Evolutionary conservation across 768 basidiomycete species (phyloP), one percentile per base, ranked within the genome.

Genomic region (Mycena indigotica): DNA sequence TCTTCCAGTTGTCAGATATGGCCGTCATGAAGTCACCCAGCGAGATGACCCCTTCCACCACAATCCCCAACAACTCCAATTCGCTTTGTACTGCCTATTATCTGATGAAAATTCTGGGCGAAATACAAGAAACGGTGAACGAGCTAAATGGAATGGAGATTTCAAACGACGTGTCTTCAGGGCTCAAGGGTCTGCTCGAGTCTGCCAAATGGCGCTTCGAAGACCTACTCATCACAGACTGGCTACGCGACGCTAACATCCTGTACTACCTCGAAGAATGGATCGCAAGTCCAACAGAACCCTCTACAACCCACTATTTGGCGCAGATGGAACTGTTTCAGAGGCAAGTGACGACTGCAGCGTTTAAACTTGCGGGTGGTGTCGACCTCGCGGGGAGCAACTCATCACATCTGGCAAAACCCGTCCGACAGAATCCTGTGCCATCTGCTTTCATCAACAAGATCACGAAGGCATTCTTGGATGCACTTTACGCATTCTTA

Each of bases 241-340:
- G 97, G 97, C 67, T 91, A 29, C 80, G 88, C 75, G 96, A 99
- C 69, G 86, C 95, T 1, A 84, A 84, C 58, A 70, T 87, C 21
- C 88, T 98, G 66, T 88, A 93, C 71, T 77, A 85, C 54, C 80
- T 98, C 25, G 97, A 99, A 67, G 84, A 83, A n/a, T 98, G 95
- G 94, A 73, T 80, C 2, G 77, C 84, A 0, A 87, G 84, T 58
- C 75, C 84, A 2, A 73, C 76, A 2, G 84, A 87, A 53, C 78
- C 84, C 2, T 84, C 84, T 49, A 83, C 85, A 2, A 94, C 93
- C 0, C 77, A 83, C 52, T 93, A 91, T 64, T 81, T 95, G 35
- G 74, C 79, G n/a, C 80, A 88, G 60, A 81, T 97, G 53, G 89
- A 92, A 60, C 72, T 83, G 1, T 95, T 93, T 74, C 93, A 97